Base-by-base conservation (phyloP, 2,329 filamentous ascomycete genomes). In the Nectriaceae sp. region DNA sequence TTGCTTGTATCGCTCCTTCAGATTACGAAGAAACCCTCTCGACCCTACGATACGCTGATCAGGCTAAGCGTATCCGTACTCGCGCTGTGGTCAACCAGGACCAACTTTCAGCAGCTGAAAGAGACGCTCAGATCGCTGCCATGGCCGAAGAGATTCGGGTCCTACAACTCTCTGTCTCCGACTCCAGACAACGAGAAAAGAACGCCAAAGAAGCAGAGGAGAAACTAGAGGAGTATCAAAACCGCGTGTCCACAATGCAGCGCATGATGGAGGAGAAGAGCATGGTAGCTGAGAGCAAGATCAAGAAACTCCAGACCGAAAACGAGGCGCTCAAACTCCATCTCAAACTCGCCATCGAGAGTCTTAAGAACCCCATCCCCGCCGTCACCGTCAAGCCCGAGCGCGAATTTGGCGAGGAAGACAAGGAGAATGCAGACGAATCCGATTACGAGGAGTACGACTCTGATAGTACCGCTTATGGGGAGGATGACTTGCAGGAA, bases 21-120 rank as follows among this genome's bases (percentile, higher is more conserved):
- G 94, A 99, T 72, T 97, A 99, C 66, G 94, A 99, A 48, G 94
- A 99, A 69, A 99, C 94, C 0, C 80, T 99, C 2, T 96, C 90
- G 3, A 99, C 94, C 1, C 83, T 99, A 11, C 90, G 94, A 31
- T 99, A 99, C 69, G 94, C 94, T 18, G 93, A 99, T 69, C 93
- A 97, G 71, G 94, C 94, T 52, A 99, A 99, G 76, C 88, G 89
- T 47, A 99, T 99, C 73, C 90, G 92, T 64, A 97, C 92, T 26
- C 87, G 90, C 42, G 94, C 94, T 21, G 85, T 92, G 24, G 89
- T 97, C 73, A 99, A 99, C 74, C 91, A 99, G 72, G 92, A 97
- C 70, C 88, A 91, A 61, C 87, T 97, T 59, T 93, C 89, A 10
- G 88, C 90, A 13, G 94, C 93, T 1, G 90, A 97, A 72, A 86